Conservation (phyloP, 108 stramenopile species). For the Cylindrotheca closterium region DNA sequence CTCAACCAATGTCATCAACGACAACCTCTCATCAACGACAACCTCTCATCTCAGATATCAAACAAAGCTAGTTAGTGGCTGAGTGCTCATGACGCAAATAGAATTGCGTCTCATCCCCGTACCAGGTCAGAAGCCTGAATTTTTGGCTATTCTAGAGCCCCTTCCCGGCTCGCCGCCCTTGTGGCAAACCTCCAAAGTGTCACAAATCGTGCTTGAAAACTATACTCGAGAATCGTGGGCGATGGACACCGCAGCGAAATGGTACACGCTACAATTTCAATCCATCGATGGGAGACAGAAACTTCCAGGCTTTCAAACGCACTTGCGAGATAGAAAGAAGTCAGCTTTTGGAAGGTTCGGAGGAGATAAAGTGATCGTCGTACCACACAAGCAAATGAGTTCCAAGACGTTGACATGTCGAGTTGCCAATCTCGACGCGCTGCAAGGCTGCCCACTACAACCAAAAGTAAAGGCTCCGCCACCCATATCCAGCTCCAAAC, state of each 20-base stretch:
- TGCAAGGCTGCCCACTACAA: slow-evolving; percentile 36
- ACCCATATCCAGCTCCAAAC: slow-evolving; percentile 1
- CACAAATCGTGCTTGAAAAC: slow-evolving; percentile 52
- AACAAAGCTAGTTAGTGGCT: too few relatives aligned
- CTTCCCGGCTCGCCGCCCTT: slow-evolving; percentile 3
- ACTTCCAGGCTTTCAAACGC: slow-evolving; percentile 72
- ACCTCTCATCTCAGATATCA: too few relatives aligned
- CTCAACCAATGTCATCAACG: too few relatives aligned
- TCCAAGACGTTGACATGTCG: slow-evolving; percentile 29
- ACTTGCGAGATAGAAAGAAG: slow-evolving; percentile 72
- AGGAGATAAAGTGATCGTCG: slow-evolving; percentile 44
- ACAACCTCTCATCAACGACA: too few relatives aligned
- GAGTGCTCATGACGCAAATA: slow-evolving; percentile 28
- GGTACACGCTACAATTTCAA: slow-evolving; percentile 26
- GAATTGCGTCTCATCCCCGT: slow-evolving; percentile 43
- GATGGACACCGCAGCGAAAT: slow-evolving; percentile 17
- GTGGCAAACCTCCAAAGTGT: slow-evolving; percentile 10
- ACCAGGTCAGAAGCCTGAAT: slow-evolving; percentile 74
- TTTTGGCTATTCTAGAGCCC: slow-evolving; percentile 58
- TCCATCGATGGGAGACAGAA: slow-evolving; percentile 72
- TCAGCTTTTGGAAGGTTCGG: slow-evolving; percentile 62
- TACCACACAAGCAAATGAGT: slow-evolving; percentile 59
- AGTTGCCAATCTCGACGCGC: slow-evolving; percentile 27
- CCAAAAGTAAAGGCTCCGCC: slow-evolving; percentile 20
- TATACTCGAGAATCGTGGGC: slow-evolving; percentile 84